These are phyloP conservation scores for Pezicula carpinea DNA, from an alignment of 2,329 filamentous ascomycete species.

Conservation along the genomic window DNA sequence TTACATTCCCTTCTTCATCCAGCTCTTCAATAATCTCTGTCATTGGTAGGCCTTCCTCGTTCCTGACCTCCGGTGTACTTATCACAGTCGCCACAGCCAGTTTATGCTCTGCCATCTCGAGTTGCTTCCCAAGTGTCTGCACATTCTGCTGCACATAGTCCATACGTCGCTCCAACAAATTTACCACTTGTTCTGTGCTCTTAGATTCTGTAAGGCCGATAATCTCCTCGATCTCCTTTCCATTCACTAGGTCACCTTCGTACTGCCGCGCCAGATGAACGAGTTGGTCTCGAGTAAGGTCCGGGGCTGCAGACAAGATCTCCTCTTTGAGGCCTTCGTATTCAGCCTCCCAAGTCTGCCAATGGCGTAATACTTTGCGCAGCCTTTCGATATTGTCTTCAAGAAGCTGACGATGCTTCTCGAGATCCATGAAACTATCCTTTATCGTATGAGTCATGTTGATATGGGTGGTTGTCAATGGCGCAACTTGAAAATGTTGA, in stretches of 20 bases:
- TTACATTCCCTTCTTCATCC: conserved; percentile 82
- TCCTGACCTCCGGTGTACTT: conserved; percentile 54
- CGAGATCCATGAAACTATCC: conserved; percentile 57
- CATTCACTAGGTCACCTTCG: conserved; percentile 58
- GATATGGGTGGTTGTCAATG: background rate
- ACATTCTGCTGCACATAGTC: conserved; percentile 89
- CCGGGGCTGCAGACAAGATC: conserved; percentile 47
- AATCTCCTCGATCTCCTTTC: conserved; percentile 50
- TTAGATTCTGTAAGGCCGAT: conserved; percentile 38
- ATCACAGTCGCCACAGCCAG: conserved; percentile 58
- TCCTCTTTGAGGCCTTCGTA: conserved; percentile 88
- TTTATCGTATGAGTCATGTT: conserved; percentile 24
- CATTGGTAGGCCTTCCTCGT: conserved; percentile 70
- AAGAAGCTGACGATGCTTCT: conserved; percentile 69
- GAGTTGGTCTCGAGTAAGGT: conserved; percentile 39
- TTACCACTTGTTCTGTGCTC: conserved; percentile 58
- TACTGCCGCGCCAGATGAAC: conserved; percentile 46
- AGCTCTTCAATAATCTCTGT: conserved; percentile 90
- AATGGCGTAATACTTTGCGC: conserved; percentile 73
- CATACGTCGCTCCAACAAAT: conserved; percentile 67
- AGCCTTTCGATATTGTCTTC: conserved; percentile 73
- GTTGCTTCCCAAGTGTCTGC: conserved; percentile 63
- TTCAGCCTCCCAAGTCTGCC: conserved; percentile 87
- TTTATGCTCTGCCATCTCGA: conserved; percentile 63
- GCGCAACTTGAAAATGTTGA: background rate